Evolutionary conservation across 208 protist genomes (phyloP), one percentile per base, ranked within the genome.

Genomic region (Naegleria fowleri): DNA sequence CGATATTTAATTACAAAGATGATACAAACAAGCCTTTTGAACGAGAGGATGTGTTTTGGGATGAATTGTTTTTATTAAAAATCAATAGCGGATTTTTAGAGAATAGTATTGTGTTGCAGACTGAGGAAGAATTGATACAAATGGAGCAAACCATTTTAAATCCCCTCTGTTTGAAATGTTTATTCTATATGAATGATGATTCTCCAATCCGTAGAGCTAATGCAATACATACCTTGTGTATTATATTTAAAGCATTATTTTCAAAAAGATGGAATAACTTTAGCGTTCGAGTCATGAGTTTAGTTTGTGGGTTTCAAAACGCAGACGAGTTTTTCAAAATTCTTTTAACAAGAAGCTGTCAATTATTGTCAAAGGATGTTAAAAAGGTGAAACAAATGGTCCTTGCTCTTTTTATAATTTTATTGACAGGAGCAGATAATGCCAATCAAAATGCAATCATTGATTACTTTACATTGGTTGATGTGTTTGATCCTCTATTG

Each of bases 181-280:
- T 67, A 19, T 67, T 67, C 19, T 67, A 67, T 29, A 29, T 67
- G 55, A 67, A 67, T 67, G 55, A 67, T 19, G 55, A 67, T 67
- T 67, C 55, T 29, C 55, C 11, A 67, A 67, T 67, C 19, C 11
- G 55, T 22, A 67, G 55, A 29, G 83, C 43, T 83, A 92, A 90
- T 94, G 33, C 83, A 86, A 88, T 88, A 9, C 25, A 94, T 91
- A 94, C 93, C n/a, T 38, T 94, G 9, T 92, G 92, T 86, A 84
- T 94, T 38, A 40, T 94, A 48, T 92, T 94, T 75, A 92, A 90
- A 48, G 93, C 90, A 90, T 88, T 94, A 29, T 94, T 94, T 90
- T 89, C 91, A 88, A 94, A 94, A 88, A 94, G 93, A 87, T 94
- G 93, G 83, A 92, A 91, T 90, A 92, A 90, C 39, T 94, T 94